Conservation (phyloP, 257 asterid genomes). For the Euphrasia confusa region DNA sequence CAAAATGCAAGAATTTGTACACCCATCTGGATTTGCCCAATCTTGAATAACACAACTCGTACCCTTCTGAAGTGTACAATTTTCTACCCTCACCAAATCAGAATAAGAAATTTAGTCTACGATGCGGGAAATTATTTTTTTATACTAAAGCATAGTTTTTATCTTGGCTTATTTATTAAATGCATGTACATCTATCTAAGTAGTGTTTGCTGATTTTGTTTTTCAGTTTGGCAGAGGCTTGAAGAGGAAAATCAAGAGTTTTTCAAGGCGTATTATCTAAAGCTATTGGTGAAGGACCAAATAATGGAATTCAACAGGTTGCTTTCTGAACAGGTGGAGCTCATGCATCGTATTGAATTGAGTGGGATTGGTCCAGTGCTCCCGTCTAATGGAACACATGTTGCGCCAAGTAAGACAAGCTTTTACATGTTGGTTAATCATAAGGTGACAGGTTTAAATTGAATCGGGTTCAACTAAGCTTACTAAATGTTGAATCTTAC, state of each 20-base stretch:
- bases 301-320: conserved; percentile 54
- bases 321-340: conserved; percentile 44
- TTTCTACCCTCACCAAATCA: no score
- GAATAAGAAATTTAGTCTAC: no score
- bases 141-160: not conserved
- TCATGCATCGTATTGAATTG: conserved; percentile 34
- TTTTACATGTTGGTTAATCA: no score
- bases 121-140: no score
- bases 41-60: no score
- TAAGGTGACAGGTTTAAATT: no score
- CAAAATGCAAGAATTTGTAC: no score
- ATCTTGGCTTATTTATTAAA: not conserved
- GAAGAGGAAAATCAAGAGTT: conserved; percentile 56
- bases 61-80: no score
- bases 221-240: conserved; percentile 66
- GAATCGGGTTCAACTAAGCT: not conserved
- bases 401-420: conserved; percentile 50
- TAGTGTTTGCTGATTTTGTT: conserved; percentile 4
- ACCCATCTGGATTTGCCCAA: no score
- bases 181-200: not conserved
- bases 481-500: conserved; percentile 19
- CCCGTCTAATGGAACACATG: conserved; percentile 59
- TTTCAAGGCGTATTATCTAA: conserved; percentile 50
- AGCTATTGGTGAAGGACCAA: conserved; percentile 52
- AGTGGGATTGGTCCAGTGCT: conserved; percentile 47